phyloP scores from a whole-genome alignment of 352 stramenopile species.

The Pythium dissotocum region DNA sequence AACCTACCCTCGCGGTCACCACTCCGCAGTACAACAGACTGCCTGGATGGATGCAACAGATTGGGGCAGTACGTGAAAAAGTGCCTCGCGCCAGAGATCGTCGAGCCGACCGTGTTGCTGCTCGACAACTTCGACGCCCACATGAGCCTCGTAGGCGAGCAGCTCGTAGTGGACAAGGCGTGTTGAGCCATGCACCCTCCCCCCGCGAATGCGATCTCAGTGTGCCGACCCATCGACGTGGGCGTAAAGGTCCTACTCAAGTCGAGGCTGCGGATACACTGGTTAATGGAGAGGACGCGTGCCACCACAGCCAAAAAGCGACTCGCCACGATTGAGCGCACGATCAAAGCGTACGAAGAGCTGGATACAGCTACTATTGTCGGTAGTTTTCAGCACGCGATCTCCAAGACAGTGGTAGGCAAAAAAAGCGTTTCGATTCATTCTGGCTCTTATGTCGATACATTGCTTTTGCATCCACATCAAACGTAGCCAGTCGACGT shows the following conservation, averaged over 20 bases:
- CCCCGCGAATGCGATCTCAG: constrained; percentile 19
- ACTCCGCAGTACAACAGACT: constrained; percentile 27
- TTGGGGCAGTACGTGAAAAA: constrained; percentile 17
- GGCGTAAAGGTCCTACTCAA: constrained; percentile 19
- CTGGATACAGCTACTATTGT: background rate
- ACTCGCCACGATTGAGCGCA: constrained; percentile 8
- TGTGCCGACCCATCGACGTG: constrained; percentile 22
- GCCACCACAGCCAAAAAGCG: background rate
- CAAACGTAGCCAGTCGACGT: no score
- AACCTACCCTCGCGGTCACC: constrained; percentile 14
- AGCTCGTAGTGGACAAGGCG: background rate
- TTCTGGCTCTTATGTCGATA: no score
- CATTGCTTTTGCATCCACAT: no score
- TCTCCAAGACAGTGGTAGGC: background rate
- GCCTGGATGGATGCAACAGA: constrained; percentile 22
- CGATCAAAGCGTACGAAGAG: constrained; percentile 9
- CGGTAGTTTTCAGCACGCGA: background rate
- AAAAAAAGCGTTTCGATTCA: no score
- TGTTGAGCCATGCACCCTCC: constrained; percentile 9
- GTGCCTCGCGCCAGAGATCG: constrained; percentile 10
- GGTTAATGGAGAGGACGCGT: background rate
- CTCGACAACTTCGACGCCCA: constrained; percentile 31
- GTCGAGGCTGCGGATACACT: constrained; percentile 12
- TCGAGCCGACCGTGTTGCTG: constrained; percentile 11
- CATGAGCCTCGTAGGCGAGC: constrained; percentile 8